Percentiles rank a stretch among this genome's conserved stretches.
Conservation (phyloP, 2,329 filamentous ascomycete genomes). For the Metarhizium humberi region DNA sequence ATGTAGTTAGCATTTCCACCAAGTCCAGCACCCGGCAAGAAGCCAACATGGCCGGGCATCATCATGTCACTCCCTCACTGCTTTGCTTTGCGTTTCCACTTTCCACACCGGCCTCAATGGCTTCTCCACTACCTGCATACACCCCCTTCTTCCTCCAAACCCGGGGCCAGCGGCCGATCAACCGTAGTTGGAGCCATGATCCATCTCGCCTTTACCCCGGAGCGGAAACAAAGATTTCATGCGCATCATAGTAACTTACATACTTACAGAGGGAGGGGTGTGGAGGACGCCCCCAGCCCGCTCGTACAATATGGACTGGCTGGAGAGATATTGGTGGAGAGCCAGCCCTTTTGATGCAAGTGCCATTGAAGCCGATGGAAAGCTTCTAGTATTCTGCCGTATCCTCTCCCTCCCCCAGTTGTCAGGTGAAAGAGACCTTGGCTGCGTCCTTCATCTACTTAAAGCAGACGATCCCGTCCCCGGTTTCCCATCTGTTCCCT, state of each 20-base stretch:
- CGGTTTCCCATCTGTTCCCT: constrained; percentile 5
- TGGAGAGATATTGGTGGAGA: neutral
- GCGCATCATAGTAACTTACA: neutral
- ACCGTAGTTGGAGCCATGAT: no score
- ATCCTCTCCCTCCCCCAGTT: neutral
- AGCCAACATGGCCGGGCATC: no score
- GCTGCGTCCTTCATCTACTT: constrained; percentile 15
- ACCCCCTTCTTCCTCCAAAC: no score
- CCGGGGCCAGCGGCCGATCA: no score
- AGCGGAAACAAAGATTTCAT: neutral
- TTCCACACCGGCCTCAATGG: no score
- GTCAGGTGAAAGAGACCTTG: neutral
- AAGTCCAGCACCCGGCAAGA: no score
- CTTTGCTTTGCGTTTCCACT: no score
- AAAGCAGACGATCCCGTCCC: constrained; percentile 15
- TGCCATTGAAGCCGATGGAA: neutral
- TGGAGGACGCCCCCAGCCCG: neutral
- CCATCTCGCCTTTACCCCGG: neutral
- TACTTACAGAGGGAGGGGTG: neutral
- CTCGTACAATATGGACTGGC: neutral
- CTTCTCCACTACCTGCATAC: no score
- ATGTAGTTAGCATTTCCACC: no score
- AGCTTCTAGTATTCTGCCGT: neutral
- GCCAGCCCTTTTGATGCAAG: neutral
- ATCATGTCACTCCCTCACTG: no score